Base-by-base conservation (phyloP, 2,329 filamentous ascomycete genomes). In the Paecilomyces dactylethromorphus region DNA sequence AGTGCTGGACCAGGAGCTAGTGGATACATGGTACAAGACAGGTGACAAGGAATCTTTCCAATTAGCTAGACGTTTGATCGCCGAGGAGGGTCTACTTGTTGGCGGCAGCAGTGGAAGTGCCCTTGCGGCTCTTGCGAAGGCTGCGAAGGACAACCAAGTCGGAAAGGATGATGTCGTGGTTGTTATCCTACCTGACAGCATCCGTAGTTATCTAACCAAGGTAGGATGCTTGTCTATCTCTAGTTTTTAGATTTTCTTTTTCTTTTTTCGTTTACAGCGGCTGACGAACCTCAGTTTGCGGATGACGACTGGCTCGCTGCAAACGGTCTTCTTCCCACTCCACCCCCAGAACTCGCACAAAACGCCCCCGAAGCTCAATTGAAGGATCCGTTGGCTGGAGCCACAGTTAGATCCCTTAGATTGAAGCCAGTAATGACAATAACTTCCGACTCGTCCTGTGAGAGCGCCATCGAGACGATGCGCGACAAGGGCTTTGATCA, bases 291-390 rank as follows among this genome's bases (percentile, higher is more conserved):
- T 31, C 61, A 84, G 84, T 99, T 99, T 73, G 92, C 92, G 65
- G 94, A 99, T 73, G 95, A 99, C 72, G 94, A 97, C 80, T 99
- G 94, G 95, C 87, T 99, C 58, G 92, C 92, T 12, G 94, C 94
- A 63, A 99, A 99, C 78, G 89, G 93, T 72, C 90, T 99, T 24
- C 84, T 97, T 26, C 85, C 90, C 45, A 82, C 78, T 63, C 85
- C 79, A 56, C 83, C 78, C 61, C 80, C 71, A 55, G 74, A 72
- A 57, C 66, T 71, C 63, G 71, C 76, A 60, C 71, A 71, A 18
- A 59, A 66, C 5, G 65, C 69, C 26, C 64, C 71, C 15, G 60
- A 65, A 39, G 59, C 71, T 1, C 65, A 75, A 68, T 64, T 78
- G 8, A 76, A 80, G 56, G 89, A 96, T 71, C 84, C 89, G 11